Conservation (phyloP, 352 stramenopile genomes). For the Phytophthora melonis region DNA sequence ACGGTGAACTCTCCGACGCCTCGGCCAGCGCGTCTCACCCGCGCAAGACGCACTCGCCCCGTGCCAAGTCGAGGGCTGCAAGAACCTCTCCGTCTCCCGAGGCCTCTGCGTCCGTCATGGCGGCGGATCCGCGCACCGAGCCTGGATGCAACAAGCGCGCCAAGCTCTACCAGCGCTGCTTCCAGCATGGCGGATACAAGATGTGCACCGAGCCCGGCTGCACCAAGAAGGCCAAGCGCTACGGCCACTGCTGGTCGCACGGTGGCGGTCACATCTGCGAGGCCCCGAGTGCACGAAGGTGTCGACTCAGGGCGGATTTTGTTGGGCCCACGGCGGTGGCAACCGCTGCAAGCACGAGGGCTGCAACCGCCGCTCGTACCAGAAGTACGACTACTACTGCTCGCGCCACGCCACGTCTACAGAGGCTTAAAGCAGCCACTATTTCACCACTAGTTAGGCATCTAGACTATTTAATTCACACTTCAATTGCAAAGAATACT, state of each 20-base stretch:
- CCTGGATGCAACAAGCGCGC: constrained; percentile 55
- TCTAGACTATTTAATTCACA: constrained; percentile 23
- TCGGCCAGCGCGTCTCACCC: constrained; percentile 2
- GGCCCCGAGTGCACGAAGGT: constrained; percentile 37
- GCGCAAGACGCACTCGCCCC: constrained; percentile 46
- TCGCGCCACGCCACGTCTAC: constrained; percentile 45
- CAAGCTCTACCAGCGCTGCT: constrained; percentile 73
- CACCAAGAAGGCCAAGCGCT: constrained; percentile 70
- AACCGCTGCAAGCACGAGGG: constrained; percentile 67
- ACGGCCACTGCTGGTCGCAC: constrained; percentile 79
- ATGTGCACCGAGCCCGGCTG: constrained; percentile 68
- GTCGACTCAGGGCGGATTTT: constrained; percentile 59
- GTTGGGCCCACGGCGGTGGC: constrained; percentile 76
- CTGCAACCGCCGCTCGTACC: constrained; percentile 71
- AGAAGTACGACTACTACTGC: constrained; percentile 76
- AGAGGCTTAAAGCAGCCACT: constrained; percentile 9
- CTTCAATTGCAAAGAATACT: not conserved
- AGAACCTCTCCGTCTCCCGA: constrained; percentile 54
- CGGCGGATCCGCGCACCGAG: constrained; percentile 15
- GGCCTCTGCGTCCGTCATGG: constrained; percentile 55
- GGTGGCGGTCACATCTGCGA: constrained; percentile 72
- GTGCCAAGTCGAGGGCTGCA: constrained; percentile 59
- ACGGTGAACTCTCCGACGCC: constrained; percentile 26
- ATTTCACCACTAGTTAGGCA: not conserved
- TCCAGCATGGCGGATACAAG: constrained; percentile 76